Conservation (phyloP, 371 early-diverging fungal genomes). For the Parasitella parasitica region DNA sequence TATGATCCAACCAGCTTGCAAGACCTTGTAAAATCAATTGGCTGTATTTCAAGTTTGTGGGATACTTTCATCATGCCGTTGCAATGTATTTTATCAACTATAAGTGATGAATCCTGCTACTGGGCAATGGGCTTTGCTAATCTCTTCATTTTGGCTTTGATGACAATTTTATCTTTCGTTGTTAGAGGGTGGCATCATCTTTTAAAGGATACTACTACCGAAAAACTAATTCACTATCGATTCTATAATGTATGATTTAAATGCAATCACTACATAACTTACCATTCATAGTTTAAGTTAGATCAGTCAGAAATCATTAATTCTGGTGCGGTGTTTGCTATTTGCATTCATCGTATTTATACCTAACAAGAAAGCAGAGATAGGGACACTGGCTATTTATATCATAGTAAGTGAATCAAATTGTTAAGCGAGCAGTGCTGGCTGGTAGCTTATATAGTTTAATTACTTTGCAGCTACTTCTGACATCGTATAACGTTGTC, state of each 20-base stretch:
- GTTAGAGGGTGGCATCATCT: background rate
- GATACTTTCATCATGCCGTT: background rate
- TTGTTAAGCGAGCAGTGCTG: too few species aligned
- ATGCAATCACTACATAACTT: too few species aligned
- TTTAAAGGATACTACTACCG: background rate
- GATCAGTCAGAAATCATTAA: background rate
- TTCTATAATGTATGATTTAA: background rate
- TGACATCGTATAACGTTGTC: background rate
- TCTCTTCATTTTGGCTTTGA: background rate
- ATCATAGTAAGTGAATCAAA: too few species aligned
- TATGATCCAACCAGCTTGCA: background rate
- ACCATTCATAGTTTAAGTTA: background rate
- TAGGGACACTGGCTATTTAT: background rate
- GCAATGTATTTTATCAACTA: background rate
- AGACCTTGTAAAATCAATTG: background rate
- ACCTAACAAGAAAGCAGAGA: too few species aligned
- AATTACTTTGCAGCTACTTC: background rate
- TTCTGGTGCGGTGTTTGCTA: background rate
- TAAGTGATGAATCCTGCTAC: background rate
- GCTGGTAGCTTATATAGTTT: too few species aligned
- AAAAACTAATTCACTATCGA: background rate
- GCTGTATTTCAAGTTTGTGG: background rate
- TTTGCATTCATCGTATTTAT: background rate
- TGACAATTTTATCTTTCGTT: background rate
- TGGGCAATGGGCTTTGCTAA: background rate